Evolutionary conservation across 345 rosid genomes (phyloP).

Genomic region (Murraya koenigii): DNA sequence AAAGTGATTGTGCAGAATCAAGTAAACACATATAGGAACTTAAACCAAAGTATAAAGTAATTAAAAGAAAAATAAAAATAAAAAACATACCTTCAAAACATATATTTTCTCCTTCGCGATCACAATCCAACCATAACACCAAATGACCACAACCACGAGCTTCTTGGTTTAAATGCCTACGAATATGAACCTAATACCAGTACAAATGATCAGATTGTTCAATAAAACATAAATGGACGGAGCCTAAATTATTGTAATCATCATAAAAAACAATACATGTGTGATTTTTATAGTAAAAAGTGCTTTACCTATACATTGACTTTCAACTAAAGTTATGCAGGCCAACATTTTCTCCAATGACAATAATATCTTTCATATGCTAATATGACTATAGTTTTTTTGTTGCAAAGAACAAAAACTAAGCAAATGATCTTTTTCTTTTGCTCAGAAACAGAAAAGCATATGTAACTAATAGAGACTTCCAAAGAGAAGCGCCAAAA

Average conservation of each 20-base stretch:
- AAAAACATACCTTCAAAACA: slow-evolving; percentile 77
- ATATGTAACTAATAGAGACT: neutral
- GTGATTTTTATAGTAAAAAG: neutral
- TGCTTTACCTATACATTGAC: neutral
- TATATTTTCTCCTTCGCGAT: slow-evolving; percentile 98
- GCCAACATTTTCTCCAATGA: neutral
- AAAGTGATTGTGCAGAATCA: neutral
- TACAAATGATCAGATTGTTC: neutral
- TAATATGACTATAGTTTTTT: neutral
- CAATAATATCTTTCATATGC: neutral
- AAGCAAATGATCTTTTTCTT: neutral
- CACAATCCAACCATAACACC: slow-evolving; percentile 97
- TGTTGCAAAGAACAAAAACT: neutral
- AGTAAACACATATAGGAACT: neutral
- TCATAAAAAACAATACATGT: neutral
- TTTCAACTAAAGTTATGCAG: neutral
- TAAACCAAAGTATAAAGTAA: neutral
- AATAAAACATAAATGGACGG: neutral
- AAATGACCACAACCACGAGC: slow-evolving; percentile 79
- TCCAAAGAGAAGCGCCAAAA: too few species aligned
- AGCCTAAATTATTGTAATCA: neutral
- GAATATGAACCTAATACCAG: slow-evolving; percentile 68
- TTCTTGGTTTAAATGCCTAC: slow-evolving; percentile 86
- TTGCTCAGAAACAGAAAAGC: neutral
- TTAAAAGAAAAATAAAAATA: slow-evolving; percentile 3